A percentile compares a stretch with the other conserved stretches of the same genome.
These are phyloP conservation scores for Paramyrothecium roridum DNA, from an alignment of 2,329 filamentous ascomycete species.

Conservation along the genomic window DNA sequence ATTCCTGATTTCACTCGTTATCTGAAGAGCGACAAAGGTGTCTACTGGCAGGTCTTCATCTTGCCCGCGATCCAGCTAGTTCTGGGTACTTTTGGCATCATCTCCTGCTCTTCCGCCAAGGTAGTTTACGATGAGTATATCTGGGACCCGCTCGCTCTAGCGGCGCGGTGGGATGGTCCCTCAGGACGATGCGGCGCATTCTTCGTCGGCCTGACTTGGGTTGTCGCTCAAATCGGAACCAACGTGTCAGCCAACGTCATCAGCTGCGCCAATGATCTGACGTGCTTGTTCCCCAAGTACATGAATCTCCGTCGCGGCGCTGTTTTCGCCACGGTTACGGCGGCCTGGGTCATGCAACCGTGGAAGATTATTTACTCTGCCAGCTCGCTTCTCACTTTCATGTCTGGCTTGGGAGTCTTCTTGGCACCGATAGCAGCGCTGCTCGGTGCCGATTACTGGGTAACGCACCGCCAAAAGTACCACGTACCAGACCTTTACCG, in stretches of 20 bases:
- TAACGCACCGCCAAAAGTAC: neutral
- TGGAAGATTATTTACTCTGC: constrained; percentile 65
- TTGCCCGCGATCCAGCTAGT: neutral
- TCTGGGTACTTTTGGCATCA: constrained; percentile 47
- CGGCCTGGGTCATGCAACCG: constrained; percentile 58
- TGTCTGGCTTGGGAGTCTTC: constrained; percentile 59
- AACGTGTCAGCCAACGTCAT: constrained; percentile 57
- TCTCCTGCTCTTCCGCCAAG: constrained; percentile 50
- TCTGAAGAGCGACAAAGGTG: constrained; percentile 16
- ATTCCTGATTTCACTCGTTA: constrained; percentile 44
- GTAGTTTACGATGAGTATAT: constrained; percentile 36
- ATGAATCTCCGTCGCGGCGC: constrained; percentile 56
- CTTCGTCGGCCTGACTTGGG: constrained; percentile 49
- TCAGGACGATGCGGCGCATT: constrained; percentile 39
- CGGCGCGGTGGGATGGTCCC: constrained; percentile 39
- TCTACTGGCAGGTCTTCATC: constrained; percentile 4
- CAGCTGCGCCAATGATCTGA: constrained; percentile 51
- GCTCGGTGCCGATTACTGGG: neutral
- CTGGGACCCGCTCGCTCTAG: constrained; percentile 48
- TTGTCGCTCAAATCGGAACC: constrained; percentile 53
- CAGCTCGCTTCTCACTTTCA: constrained; percentile 58
- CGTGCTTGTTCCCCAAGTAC: constrained; percentile 47
- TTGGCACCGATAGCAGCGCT: constrained; percentile 51
- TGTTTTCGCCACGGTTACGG: constrained; percentile 50
- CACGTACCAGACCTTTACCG: neutral